Percentiles rank a stretch among this genome's conserved stretches.
Conservation (phyloP, 164 flowering plant species). For the Aristolochia contorta region DNA sequence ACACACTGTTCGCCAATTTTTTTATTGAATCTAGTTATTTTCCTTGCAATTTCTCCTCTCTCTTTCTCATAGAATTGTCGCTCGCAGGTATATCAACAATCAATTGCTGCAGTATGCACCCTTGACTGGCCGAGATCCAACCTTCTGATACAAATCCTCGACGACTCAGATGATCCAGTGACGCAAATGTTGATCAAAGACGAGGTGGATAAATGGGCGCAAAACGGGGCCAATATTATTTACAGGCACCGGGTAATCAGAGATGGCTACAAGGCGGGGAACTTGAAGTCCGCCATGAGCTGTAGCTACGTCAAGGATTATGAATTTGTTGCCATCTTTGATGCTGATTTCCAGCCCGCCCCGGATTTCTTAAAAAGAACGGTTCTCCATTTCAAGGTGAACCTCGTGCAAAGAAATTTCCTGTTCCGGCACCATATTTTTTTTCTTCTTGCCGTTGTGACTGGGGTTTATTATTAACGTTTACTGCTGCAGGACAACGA, state of each 20-base stretch:
- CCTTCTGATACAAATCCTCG: slow-evolving; percentile 72
- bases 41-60: background rate
- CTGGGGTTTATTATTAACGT: too few species aligned
- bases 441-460: background rate
- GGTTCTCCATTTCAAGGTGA: slow-evolving; percentile 83
- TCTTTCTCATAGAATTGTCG: background rate
- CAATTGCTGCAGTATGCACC: slow-evolving; percentile 86
- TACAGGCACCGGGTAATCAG: slow-evolving; percentile 79
- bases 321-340: slow-evolving; percentile 89
- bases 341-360: slow-evolving; percentile 92
- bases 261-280: slow-evolving; percentile 97
- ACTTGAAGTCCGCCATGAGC: slow-evolving; percentile 94
- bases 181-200: slow-evolving; percentile 73
- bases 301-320: slow-evolving; percentile 90
- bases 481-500: slow-evolving; percentile 55
- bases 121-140: slow-evolving; percentile 90
- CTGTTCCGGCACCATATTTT: background rate
- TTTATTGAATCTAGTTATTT: background rate
- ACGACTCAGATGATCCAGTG: slow-evolving; percentile 86
- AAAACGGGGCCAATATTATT: slow-evolving; percentile 63
- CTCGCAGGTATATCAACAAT: slow-evolving; percentile 89
- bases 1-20: too few species aligned
- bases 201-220: slow-evolving; percentile 87
- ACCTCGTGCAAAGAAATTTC: background rate
- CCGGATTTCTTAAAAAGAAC: slow-evolving; percentile 75